Evolutionary conservation across 2,329 filamentous ascomycete genomes (phyloP).

Genomic region (Trichoderma arundinaceum): DNA sequence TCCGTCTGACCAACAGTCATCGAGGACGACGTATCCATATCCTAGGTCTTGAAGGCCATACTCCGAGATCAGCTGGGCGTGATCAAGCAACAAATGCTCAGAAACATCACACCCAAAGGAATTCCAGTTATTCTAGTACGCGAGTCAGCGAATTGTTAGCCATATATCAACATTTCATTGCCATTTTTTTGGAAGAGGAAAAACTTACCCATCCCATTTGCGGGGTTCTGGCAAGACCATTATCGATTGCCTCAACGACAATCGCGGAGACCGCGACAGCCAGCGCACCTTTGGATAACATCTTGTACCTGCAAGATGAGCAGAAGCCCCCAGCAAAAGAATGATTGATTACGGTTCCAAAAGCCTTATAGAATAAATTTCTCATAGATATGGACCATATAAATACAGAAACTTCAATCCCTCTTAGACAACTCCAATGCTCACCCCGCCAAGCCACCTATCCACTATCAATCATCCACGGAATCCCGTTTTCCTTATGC

Average conservation of each 20-base stretch:
- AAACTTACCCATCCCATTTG: slow-evolving; percentile 32
- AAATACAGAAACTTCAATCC: slow-evolving; percentile 21
- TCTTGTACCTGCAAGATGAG: slow-evolving; percentile 11
- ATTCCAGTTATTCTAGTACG: slow-evolving; percentile 29
- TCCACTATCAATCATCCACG: not conserved
- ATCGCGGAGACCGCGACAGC: slow-evolving; percentile 16
- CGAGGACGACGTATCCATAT: slow-evolving; percentile 42
- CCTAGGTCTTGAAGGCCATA: slow-evolving; percentile 41
- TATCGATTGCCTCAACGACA: slow-evolving; percentile 28
- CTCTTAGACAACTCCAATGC: not conserved
- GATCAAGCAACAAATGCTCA: slow-evolving; percentile 34
- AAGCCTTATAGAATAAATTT: not conserved
- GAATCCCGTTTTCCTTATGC: slow-evolving; percentile 20
- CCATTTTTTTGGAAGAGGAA: not conserved
- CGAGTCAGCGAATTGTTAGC: slow-evolving; percentile 1
- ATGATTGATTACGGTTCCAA: not conserved
- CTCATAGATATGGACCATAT: slow-evolving; percentile 9
- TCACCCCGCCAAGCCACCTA: slow-evolving; percentile 18
- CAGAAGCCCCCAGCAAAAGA: not conserved
- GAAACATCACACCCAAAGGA: slow-evolving; percentile 31
- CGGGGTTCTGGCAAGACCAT: slow-evolving; percentile 29
- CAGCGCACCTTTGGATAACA: slow-evolving; percentile 25
- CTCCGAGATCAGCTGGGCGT: slow-evolving; percentile 35
- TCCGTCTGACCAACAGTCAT: slow-evolving; percentile 46
- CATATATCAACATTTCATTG: too few relatives aligned